Percentiles rank a stretch among this genome's conserved stretches.
phyloP scores from a whole-genome alignment of 768 basidiomycete genomes.

The Podaxis pistillaris region DNA sequence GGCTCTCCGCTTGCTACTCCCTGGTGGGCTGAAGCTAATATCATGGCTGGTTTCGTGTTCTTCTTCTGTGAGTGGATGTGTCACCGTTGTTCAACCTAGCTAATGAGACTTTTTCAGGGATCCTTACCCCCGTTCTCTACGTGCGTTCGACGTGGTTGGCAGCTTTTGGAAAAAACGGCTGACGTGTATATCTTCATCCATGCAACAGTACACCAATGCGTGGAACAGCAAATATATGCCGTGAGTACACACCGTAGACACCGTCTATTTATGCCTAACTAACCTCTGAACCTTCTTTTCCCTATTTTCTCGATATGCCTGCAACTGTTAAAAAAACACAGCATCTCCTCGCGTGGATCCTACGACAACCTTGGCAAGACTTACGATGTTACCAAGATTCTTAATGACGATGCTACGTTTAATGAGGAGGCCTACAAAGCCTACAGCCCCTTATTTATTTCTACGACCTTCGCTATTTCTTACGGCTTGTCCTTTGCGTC shows the following conservation, averaged over 20 bases:
- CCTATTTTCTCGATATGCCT: background rate
- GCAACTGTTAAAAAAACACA: constrained; percentile 13
- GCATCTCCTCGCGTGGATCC: constrained; percentile 61
- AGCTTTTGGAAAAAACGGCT: background rate
- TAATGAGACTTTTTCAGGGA: constrained; percentile 31
- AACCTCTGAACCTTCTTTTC: background rate
- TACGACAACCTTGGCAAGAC: constrained; percentile 59
- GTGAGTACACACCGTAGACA: constrained; percentile 26
- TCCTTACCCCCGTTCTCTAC: constrained; percentile 62
- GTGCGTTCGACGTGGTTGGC: constrained; percentile 26
- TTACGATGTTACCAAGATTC: constrained; percentile 60
- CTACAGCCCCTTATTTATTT: constrained; percentile 64
- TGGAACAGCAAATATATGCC: constrained; percentile 61
- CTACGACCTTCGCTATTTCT: constrained; percentile 72
- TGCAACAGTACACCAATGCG: constrained; percentile 53
- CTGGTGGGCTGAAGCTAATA: constrained; percentile 82
- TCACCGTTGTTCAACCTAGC: background rate
- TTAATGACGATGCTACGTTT: constrained; percentile 53
- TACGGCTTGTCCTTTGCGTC: constrained; percentile 85
- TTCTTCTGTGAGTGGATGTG: constrained; percentile 53
- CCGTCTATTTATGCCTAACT: background rate
- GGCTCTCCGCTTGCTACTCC: constrained; percentile 74
- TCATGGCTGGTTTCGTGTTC: constrained; percentile 58
- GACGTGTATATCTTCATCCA: background rate
- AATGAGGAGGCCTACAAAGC: constrained; percentile 51